Evolutionary conservation across 2,329 filamentous ascomycete species (phyloP).

Genomic region (Pseudogymnoascus sp.): DNA sequence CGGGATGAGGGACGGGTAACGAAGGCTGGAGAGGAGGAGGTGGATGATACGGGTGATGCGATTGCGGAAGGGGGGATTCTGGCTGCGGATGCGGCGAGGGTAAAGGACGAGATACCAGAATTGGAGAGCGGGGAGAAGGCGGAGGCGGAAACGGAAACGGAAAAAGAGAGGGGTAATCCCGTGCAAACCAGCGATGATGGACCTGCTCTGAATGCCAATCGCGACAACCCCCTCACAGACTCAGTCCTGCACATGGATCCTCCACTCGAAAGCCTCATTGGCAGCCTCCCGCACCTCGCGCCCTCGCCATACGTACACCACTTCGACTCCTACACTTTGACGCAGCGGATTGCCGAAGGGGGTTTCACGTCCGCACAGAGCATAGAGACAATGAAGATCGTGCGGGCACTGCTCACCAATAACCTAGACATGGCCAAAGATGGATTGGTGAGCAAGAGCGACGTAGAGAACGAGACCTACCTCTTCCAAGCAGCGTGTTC

Average conservation of each 20-base stretch:
- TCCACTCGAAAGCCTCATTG: constrained; percentile 32
- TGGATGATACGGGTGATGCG: constrained; percentile 17
- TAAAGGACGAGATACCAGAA: constrained; percentile 1
- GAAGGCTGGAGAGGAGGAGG: constrained; percentile 24
- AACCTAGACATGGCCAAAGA: constrained; percentile 76
- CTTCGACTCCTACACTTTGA: constrained; percentile 89
- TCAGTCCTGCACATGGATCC: constrained; percentile 31
- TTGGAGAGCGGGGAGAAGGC: constrained; percentile 12
- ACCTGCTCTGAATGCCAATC: constrained; percentile 21
- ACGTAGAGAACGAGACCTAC: constrained; percentile 92
- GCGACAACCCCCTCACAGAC: neutral
- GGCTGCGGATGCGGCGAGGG: constrained; percentile 10
- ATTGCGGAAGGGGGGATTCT: constrained; percentile 12
- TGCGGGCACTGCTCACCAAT: constrained; percentile 64
- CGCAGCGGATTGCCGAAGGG: constrained; percentile 63
- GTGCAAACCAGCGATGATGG: constrained; percentile 18
- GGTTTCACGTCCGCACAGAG: constrained; percentile 69
- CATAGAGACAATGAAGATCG: constrained; percentile 83
- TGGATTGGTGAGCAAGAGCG: constrained; percentile 77
- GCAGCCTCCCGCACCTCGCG: constrained; percentile 55
- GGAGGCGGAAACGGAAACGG: neutral
- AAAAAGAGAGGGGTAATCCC: constrained; percentile 12
- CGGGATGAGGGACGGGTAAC: neutral
- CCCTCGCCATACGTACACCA: constrained; percentile 83
- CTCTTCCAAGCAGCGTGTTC: constrained; percentile 90